These are phyloP conservation scores for Agrocybe praecox DNA, from an alignment of 768 basidiomycete species.

Conservation along the genomic window DNA sequence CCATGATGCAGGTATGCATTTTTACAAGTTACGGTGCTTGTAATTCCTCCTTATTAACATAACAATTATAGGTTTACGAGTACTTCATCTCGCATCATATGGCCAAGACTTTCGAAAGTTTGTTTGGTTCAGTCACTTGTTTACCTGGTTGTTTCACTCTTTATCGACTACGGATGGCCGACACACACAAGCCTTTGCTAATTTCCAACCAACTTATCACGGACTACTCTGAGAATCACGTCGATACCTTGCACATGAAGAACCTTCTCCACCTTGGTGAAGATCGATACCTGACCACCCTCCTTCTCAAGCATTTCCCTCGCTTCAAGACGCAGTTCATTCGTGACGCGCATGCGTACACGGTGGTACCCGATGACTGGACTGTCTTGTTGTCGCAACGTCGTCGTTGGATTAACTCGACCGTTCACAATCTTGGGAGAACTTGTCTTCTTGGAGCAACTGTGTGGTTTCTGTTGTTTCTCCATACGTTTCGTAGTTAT, in stretches of 20 bases:
- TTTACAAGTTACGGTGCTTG: neutral
- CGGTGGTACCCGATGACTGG: slow-evolving; percentile 96
- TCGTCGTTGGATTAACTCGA: slow-evolving; percentile 99
- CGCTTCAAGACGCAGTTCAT: slow-evolving; percentile 94
- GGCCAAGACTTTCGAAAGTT: slow-evolving; percentile 95
- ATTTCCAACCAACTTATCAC: slow-evolving; percentile 88
- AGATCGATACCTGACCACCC: slow-evolving; percentile 97
- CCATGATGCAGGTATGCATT: slow-evolving; percentile 87
- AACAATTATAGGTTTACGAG: slow-evolving; percentile 81
- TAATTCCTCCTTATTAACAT: neutral
- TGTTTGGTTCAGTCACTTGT: slow-evolving; percentile 98
- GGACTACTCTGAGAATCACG: slow-evolving; percentile 94
- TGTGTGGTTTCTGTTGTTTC: slow-evolving; percentile 98
- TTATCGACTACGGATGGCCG: slow-evolving; percentile 91
- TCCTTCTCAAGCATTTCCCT: slow-evolving; percentile 95
- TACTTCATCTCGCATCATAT: slow-evolving; percentile 99
- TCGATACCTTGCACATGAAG: slow-evolving; percentile 99
- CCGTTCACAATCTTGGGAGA: slow-evolving; percentile 96
- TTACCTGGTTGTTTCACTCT: slow-evolving; percentile 99
- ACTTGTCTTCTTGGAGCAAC: slow-evolving; percentile 85
- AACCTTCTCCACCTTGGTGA: slow-evolving; percentile 97
- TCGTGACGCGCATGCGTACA: slow-evolving; percentile 91
- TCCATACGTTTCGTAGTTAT: slow-evolving; percentile 99
- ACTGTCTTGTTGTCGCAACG: slow-evolving; percentile 92
- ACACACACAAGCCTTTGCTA: slow-evolving; percentile 93